Percentiles rank a stretch among this genome's conserved stretches.
phyloP scores from a whole-genome alignment of 169 alveolate species.

The Plasmodium relictum region DNA sequence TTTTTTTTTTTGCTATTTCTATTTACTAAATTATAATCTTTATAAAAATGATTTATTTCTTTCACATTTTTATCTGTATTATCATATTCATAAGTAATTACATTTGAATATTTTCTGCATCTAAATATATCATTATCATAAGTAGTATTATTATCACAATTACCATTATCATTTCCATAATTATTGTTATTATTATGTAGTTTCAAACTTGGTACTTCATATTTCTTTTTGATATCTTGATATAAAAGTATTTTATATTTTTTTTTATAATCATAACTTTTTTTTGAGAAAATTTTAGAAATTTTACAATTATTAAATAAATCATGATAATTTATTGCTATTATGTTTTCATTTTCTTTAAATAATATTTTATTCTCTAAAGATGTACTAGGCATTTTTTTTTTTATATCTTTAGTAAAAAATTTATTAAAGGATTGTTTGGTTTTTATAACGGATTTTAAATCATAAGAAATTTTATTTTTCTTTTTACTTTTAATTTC shows the following conservation, averaged over 20 bases:
- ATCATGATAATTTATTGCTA: slow-evolving; percentile 43
- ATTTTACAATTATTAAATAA: slow-evolving; percentile 39
- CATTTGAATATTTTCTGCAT: not conserved
- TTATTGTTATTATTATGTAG: not conserved
- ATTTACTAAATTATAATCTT: not conserved
- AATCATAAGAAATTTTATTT: slow-evolving; percentile 49
- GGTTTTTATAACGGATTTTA: slow-evolving; percentile 69
- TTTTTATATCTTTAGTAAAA: slow-evolving; percentile 10
- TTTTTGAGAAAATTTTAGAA: slow-evolving; percentile 23
- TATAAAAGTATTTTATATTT: not conserved
- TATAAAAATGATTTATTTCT: not conserved
- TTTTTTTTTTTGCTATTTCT: not conserved
- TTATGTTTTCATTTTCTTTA: slow-evolving; percentile 20
- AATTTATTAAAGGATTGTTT: slow-evolving; percentile 51
- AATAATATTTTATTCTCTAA: slow-evolving; percentile 13
- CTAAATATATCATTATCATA: not conserved
- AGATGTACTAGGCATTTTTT: slow-evolving; percentile 20
- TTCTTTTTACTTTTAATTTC: slow-evolving; percentile 59
- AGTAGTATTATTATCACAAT: not conserved
- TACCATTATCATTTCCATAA: not conserved
- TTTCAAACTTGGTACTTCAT: not conserved
- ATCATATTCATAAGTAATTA: not conserved
- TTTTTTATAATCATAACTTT: slow-evolving; percentile 14
- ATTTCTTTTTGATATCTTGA: not conserved
- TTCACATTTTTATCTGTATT: not conserved